Conservation (phyloP, 139 green algal genomes). For the Nannochloris sp. region DNA sequence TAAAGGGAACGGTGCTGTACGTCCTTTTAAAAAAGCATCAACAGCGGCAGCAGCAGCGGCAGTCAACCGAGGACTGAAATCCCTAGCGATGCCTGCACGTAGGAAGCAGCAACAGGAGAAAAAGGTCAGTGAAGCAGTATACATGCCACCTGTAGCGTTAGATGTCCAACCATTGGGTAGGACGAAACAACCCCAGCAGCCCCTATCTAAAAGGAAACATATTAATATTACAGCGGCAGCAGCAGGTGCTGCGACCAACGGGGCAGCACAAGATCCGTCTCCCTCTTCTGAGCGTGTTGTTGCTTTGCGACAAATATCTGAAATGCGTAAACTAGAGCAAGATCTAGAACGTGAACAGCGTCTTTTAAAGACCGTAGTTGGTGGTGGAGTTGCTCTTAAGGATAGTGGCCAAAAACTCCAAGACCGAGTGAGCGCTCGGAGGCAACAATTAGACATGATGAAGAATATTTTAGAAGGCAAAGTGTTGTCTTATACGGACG, state of each 20-base stretch:
- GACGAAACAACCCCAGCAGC: no score
- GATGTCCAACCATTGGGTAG: no score
- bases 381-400: background rate
- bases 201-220: no score
- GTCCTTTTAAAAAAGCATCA: background rate
- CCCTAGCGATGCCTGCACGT: no score
- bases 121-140: no score
- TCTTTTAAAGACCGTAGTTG: constrained; percentile 6
- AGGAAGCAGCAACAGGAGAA: no score
- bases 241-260: background rate
- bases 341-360: background rate
- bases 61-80: no score
- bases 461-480: background rate
- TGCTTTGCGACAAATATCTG: constrained; percentile 1
- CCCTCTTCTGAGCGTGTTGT: background rate
- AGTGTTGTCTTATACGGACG: constrained; percentile 4
- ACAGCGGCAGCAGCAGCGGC: no score
- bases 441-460: background rate
- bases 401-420: constrained; percentile 18
- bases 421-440: background rate
- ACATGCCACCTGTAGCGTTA: no score
- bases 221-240: no score
- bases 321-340: background rate
- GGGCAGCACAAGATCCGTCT: no score
- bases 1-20: no score